A percentile compares a stretch with the other conserved stretches of the same genome.
Conservation (phyloP, 768 basidiomycete genomes). For the Boletus rubescentipes region DNA sequence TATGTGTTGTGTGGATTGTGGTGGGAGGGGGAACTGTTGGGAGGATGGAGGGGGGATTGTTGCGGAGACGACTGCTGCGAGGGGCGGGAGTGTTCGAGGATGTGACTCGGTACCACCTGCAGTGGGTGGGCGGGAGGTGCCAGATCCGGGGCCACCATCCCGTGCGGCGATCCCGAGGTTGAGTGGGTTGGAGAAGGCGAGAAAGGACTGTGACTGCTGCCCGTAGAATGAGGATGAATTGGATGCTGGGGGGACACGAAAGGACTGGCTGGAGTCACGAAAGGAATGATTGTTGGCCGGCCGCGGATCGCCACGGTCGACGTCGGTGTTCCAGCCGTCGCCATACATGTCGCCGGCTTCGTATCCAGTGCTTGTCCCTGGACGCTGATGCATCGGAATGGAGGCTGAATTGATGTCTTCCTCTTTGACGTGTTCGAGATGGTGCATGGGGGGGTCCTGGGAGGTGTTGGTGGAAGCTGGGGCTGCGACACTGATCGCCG, state of each 20-base stretch:
- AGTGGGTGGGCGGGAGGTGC: slow-evolving; percentile 53
- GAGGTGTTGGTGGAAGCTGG: neutral
- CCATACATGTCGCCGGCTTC: slow-evolving; percentile 46
- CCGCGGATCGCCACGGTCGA: slow-evolving; percentile 39
- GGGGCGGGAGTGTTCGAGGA: slow-evolving; percentile 64
- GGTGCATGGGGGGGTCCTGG: slow-evolving; percentile 20
- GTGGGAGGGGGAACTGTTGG: slow-evolving; percentile 38
- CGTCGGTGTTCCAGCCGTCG: slow-evolving; percentile 38
- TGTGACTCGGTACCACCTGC: slow-evolving; percentile 44
- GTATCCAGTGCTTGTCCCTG: slow-evolving; percentile 74
- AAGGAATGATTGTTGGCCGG: slow-evolving; percentile 61
- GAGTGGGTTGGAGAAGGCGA: slow-evolving; percentile 51
- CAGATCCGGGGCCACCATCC: slow-evolving; percentile 47
- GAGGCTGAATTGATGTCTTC: slow-evolving; percentile 36
- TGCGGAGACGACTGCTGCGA: slow-evolving; percentile 76
- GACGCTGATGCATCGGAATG: slow-evolving; percentile 48
- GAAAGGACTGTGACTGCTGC: slow-evolving; percentile 67
- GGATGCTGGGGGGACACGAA: slow-evolving; percentile 60
- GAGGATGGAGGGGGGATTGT: slow-evolving; percentile 51
- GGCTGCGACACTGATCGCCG: slow-evolving; percentile 11
- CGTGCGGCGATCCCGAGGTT: slow-evolving; percentile 43
- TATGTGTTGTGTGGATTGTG: slow-evolving; percentile 47
- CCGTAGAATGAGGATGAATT: slow-evolving; percentile 39
- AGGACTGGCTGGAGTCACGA: slow-evolving; percentile 81
- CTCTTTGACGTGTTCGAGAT: slow-evolving; percentile 39